Evolutionary conservation across 2,329 filamentous ascomycete species (phyloP).

Genomic region (Botrytis byssoidea): DNA sequence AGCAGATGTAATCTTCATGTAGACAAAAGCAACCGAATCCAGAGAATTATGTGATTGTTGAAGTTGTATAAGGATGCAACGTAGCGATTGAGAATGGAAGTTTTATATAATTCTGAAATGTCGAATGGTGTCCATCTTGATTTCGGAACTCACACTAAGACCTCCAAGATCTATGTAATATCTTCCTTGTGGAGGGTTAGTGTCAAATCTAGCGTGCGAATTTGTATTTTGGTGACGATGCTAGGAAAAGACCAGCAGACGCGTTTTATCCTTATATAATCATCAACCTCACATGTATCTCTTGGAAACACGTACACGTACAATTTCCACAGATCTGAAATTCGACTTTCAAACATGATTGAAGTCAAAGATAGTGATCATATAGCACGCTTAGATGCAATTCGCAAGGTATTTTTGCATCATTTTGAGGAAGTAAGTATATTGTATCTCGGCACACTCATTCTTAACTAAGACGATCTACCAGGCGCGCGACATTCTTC

Average conservation of each 20-base stretch:
- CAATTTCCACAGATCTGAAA: background rate
- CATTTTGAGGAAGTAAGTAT: background rate
- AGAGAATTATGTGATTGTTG: background rate
- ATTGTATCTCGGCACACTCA: background rate
- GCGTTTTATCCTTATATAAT: background rate
- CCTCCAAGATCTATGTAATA: background rate
- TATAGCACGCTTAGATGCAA: no score
- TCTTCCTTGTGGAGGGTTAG: background rate
- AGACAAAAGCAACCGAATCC: background rate
- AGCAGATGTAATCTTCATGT: background rate
- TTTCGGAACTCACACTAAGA: background rate
- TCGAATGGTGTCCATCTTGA: background rate
- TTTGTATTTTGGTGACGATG: background rate
- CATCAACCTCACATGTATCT: no score
- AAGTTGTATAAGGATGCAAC: background rate
- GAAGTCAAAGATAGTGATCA: background rate
- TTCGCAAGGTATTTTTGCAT: background rate
- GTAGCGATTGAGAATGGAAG: background rate
- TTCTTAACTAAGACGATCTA: background rate
- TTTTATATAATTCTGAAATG: background rate
- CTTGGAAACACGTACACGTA: background rate
- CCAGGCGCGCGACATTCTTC: background rate
- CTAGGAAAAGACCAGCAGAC: background rate
- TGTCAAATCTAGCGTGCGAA: background rate
- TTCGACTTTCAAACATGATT: background rate